Base-by-base conservation (phyloP, 2,329 filamentous ascomycete species). In the Penicillium italicum region DNA sequence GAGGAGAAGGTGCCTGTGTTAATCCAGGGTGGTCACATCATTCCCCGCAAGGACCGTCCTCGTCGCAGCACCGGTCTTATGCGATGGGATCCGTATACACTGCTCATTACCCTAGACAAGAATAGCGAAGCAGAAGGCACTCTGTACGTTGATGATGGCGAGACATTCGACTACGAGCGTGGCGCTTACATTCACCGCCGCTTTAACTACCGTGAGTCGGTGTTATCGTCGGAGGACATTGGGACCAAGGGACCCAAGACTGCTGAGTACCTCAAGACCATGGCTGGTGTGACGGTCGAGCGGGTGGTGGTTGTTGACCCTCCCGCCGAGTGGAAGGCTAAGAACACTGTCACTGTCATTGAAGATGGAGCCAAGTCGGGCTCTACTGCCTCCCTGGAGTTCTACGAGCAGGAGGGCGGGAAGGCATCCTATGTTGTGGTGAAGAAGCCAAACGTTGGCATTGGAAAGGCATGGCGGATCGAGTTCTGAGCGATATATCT, bases 51-150 rank as follows among this genome's bases (percentile, higher is more conserved):
- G 62, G 94, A 99, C 68, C 85, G 87, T 24, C 91, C 92, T 4
- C 85, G 94, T 53, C 86, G 93, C 57, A 96, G 91, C 55, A 89
- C 85, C 55, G 86, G 89, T 20, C 80, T 97, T 43, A 97, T 97
- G 94, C 88, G 85, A 66, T 96, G 86, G 74, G 94, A 99, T 72
- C 92, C 95, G 38, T 96, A 96, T 77, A 99, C 94, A 0, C 83
- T 99, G 1, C 86, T 99, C 2, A 80, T 97, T 2, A 83, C 84
- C 0, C 79, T 95, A 16, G 79, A 84, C 63, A 83, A 85, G 62
- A 79, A 83, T 31, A 86, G 88, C 50, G 84, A 86, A 65, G 91
- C 93, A 0, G 83, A 87, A 45, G 94, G 94, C 28, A 87, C 89
- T 46, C 78, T 99, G 8, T 99, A 99, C 69, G 80, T 91, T 30